These are phyloP conservation scores for Eutrema salsugineum DNA, from an alignment of 441 rosid genomes.

Conservation along the genomic window DNA sequence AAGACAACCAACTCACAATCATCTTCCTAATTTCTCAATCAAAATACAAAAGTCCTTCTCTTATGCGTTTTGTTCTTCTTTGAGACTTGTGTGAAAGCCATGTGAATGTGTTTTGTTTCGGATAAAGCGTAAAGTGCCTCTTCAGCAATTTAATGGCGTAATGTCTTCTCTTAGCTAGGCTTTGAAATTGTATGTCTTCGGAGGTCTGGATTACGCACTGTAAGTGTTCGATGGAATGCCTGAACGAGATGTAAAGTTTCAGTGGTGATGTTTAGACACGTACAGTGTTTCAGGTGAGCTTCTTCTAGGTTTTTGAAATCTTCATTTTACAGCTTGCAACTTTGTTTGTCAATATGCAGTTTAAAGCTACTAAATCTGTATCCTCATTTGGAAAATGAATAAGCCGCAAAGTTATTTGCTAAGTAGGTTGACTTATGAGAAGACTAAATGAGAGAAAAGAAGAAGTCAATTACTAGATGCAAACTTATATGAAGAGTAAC, in stretches of 20 bases:
- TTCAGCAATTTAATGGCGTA: too few relatives aligned
- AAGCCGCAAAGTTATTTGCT: not conserved
- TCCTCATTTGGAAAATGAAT: not conserved
- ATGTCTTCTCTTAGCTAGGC: not conserved
- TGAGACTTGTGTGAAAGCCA: too few relatives aligned
- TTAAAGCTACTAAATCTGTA: not conserved
- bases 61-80: too few relatives aligned
- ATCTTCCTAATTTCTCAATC: too few relatives aligned
- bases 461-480: not conserved
- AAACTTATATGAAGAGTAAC: not conserved
- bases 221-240: conserved; percentile 1
- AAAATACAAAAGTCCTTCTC: too few relatives aligned
- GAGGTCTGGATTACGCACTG: not conserved
- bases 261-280: not conserved
- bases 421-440: not conserved
- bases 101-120: not conserved
- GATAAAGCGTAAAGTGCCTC: not conserved
- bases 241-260: not conserved
- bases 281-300: not conserved
- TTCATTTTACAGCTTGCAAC: not conserved
- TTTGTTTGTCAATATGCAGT: not conserved
- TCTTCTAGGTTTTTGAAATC: not conserved
- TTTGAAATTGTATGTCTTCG: not conserved
- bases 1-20: too few relatives aligned
- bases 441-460: not conserved